Evolutionary conservation across 73 alveolate species (phyloP).

Genomic region (Urostyla sp.): DNA sequence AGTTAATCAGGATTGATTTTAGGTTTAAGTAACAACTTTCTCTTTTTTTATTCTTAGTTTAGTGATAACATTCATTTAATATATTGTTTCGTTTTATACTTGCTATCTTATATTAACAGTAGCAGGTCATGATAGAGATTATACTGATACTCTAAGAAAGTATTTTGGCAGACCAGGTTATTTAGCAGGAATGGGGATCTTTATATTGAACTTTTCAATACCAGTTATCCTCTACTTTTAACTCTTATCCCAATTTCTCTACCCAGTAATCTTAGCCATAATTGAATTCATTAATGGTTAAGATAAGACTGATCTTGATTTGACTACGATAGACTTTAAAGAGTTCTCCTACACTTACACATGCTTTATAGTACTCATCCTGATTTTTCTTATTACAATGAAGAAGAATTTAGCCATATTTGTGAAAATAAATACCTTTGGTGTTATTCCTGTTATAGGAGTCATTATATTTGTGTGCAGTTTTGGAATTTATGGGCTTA

Average conservation of each 20-base stretch:
- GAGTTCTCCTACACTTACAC: constrained; percentile 59
- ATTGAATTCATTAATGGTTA: constrained; percentile 1
- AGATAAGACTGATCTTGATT: constrained; percentile 28
- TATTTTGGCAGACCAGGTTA: constrained; percentile 67
- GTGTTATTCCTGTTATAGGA: constrained; percentile 26
- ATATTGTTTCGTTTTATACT: constrained; percentile 53
- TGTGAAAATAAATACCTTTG: constrained; percentile 52
- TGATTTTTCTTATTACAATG: constrained; percentile 8
- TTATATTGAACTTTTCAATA: constrained; percentile 41
- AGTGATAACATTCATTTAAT: constrained; percentile 15
- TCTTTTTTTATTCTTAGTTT: not conserved
- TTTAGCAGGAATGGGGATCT: constrained; percentile 39
- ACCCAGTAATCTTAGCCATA: constrained; percentile 55
- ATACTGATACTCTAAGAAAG: constrained; percentile 65
- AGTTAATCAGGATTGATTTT: constrained; percentile 39
- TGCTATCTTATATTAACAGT: constrained; percentile 56
- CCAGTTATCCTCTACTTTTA: constrained; percentile 65
- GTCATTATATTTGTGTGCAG: constrained; percentile 20
- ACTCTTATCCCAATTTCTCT: constrained; percentile 58
- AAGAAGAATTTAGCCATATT: constrained; percentile 29
- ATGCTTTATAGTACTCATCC: constrained; percentile 19
- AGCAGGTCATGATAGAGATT: constrained; percentile 65
- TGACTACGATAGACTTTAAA: constrained; percentile 15
- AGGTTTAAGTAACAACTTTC: constrained; percentile 13
- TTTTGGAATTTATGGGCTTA: constrained; percentile 37